Evolutionary conservation across 164 flowering plant species (phyloP).

Genomic region (Stephania yunnanensis): DNA sequence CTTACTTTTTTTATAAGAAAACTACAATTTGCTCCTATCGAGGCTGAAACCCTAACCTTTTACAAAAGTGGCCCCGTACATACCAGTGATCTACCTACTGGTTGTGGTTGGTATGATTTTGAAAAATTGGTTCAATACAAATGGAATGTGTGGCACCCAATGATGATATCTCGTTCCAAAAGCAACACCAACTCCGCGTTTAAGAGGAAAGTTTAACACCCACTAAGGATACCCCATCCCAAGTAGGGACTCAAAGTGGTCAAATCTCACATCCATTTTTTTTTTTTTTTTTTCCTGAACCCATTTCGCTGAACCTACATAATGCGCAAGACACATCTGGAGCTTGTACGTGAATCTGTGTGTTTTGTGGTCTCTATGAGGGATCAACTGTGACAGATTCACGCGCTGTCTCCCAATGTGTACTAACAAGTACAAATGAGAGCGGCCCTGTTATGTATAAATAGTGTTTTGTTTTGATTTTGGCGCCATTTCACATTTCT

Average conservation of each 20-base stretch:
- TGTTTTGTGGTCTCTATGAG: neutral
- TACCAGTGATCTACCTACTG: too few species aligned
- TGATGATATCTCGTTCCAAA: neutral
- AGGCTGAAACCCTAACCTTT: too few species aligned
- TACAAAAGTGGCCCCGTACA: too few species aligned
- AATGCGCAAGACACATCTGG: neutral
- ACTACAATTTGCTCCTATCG: too few species aligned
- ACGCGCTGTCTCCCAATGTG: slow-evolving; percentile 17
- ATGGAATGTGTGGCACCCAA: neutral
- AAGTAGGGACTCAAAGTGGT: neutral
- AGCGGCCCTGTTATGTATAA: neutral
- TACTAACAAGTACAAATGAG: neutral
- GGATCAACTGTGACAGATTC: slow-evolving; percentile 15
- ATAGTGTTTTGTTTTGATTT: neutral
- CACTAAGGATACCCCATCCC: neutral
- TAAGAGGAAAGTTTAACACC: neutral
- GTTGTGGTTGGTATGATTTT: too few species aligned
- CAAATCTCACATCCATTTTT: neutral
- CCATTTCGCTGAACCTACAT: neutral
- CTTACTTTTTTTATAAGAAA: too few species aligned
- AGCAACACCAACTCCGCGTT: too few species aligned
- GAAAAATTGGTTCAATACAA: neutral
- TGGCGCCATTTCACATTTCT: neutral
- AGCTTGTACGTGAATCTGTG: neutral
- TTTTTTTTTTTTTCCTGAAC: neutral